These are phyloP conservation scores for Ichthyophthirius multifiliis DNA, from an alignment of 169 alveolate species.

Conservation along the genomic window DNA sequence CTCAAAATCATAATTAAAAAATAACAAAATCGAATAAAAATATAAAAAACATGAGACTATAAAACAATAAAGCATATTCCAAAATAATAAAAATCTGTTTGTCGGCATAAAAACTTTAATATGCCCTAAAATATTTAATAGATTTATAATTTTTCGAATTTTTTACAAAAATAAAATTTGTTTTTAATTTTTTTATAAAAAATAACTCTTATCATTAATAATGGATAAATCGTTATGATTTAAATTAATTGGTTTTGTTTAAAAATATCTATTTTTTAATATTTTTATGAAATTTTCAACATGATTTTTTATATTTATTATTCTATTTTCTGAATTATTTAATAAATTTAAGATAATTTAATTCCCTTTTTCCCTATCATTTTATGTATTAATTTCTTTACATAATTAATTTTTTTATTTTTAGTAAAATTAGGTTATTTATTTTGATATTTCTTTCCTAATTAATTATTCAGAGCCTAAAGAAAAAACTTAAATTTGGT, in stretches of 20 bases:
- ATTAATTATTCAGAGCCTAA: too few species aligned
- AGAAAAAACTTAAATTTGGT: too few species aligned
- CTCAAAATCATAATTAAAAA: not conserved
- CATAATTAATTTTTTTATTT: too few species aligned
- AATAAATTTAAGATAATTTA: too few species aligned
- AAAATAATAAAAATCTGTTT: not conserved
- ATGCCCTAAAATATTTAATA: not conserved
- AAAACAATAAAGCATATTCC: not conserved
- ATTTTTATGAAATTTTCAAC: not conserved
- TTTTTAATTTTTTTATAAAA: not conserved
- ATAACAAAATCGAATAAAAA: not conserved
- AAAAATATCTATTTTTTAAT: not conserved
- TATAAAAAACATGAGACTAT: not conserved
- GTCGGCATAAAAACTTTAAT: not conserved
- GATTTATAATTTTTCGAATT: not conserved
- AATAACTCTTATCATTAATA: not conserved
- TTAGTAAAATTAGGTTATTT: too few species aligned
- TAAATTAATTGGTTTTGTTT: not conserved
- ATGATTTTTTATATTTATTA: not conserved
- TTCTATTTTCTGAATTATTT: not conserved
- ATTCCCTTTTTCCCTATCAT: not conserved
- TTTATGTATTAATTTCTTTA: not conserved
- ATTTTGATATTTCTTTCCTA: too few species aligned
- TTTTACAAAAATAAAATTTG: not conserved
- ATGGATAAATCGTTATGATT: not conserved